Conservation (phyloP, 371 early-diverging fungal species). For the Rhizopus stolonifer region DNA sequence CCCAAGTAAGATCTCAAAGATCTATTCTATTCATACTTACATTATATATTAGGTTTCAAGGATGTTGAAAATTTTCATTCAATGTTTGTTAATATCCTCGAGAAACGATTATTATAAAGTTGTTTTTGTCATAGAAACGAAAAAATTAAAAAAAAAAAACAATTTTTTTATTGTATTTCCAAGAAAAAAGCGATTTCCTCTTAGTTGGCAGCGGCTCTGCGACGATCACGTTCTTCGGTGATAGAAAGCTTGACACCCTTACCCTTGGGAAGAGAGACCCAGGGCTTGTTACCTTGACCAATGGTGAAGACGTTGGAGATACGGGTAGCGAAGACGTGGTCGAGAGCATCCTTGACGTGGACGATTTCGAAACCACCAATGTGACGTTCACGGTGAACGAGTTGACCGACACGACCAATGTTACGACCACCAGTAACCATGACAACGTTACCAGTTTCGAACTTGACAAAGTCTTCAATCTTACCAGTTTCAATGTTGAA, state of each 20-base stretch:
- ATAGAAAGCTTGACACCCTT: slow-evolving; percentile 36
- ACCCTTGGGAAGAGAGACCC: slow-evolving; percentile 78
- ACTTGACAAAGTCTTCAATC: slow-evolving; percentile 93
- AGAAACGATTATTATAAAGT: slow-evolving; percentile 10
- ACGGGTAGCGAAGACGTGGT: slow-evolving; percentile 90
- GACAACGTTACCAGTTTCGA: slow-evolving; percentile 95
- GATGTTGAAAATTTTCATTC: slow-evolving; percentile 28
- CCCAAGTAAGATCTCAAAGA: slow-evolving; percentile 31
- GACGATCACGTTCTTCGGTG: slow-evolving; percentile 94
- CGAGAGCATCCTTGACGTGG: slow-evolving; percentile 90
- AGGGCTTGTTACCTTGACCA: slow-evolving; percentile 73
- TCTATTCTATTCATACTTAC: neutral
- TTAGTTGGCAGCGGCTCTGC: slow-evolving; percentile 62
- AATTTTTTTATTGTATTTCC: too few species aligned
- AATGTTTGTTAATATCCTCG: slow-evolving; percentile 22
- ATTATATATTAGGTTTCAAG: slow-evolving; percentile 17
- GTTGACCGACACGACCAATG: slow-evolving; percentile 99
- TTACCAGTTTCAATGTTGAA: slow-evolving; percentile 93
- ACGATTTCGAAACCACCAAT: slow-evolving; percentile 97
- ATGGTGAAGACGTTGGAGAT: slow-evolving; percentile 92
- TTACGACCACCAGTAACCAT: slow-evolving; percentile 99
- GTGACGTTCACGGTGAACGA: slow-evolving; percentile 97
- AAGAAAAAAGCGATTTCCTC: neutral
- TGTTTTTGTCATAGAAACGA: neutral
- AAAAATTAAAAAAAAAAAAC: neutral